Conservation (phyloP, 1,139 yeast species). For the Arxiozyma slooffiae region DNA sequence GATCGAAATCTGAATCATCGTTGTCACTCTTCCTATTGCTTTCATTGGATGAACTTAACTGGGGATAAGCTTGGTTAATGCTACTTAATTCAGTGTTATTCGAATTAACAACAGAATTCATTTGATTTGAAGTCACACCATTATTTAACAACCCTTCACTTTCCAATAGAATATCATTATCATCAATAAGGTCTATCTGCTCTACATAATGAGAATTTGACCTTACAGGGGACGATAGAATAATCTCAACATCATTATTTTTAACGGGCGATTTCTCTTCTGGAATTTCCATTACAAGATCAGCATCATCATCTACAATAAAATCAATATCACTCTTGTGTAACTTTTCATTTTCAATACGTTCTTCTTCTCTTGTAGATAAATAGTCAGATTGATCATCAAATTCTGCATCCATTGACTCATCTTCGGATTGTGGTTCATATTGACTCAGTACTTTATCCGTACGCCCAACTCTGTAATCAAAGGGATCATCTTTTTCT, state of each 20-base stretch:
- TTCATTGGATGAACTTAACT: slow-evolving; percentile 15
- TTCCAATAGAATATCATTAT: slow-evolving; percentile 3
- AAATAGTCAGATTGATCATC: slow-evolving; percentile 26
- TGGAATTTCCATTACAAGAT: slow-evolving; percentile 6
- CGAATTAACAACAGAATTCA: not conserved
- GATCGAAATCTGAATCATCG: slow-evolving; percentile 11
- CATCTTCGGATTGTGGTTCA: slow-evolving; percentile 8
- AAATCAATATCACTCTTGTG: slow-evolving; percentile 27
- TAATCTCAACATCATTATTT: slow-evolving; percentile 10
- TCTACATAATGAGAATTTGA: slow-evolving; percentile 8
- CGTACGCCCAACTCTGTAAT: slow-evolving; percentile 17
- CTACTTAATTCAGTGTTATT: slow-evolving; percentile 3
- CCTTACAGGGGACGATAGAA: slow-evolving; percentile 19
- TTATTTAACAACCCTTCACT: not conserved
- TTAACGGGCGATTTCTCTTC: slow-evolving; percentile 2
- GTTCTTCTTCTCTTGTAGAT: slow-evolving; percentile 25
- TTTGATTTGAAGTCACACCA: too few species aligned
- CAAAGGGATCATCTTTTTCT: slow-evolving; percentile 26
- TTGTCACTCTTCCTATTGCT: slow-evolving; percentile 13
- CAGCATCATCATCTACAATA: slow-evolving; percentile 21
- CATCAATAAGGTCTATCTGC: slow-evolving; percentile 14
- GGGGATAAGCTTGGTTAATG: slow-evolving; percentile 12
- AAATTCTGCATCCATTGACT: slow-evolving; percentile 28
- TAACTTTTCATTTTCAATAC: slow-evolving; percentile 14
- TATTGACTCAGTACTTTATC: slow-evolving; percentile 1